Evolutionary conservation across 495 filamentous ascomycete genomes (phyloP).

Genomic region (Xylaria palmicola): DNA sequence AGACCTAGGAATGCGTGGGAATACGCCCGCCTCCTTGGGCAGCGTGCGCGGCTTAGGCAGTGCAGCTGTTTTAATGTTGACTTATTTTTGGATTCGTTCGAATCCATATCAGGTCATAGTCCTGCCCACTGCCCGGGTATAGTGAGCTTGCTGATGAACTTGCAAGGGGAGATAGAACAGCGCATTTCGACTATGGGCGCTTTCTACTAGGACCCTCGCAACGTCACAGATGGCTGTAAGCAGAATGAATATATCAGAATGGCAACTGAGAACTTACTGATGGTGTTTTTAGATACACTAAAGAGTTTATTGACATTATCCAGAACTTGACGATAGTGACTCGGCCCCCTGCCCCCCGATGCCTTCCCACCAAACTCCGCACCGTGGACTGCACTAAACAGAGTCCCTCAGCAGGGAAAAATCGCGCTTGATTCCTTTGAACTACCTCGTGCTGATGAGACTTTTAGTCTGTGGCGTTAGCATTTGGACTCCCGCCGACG

Average conservation of each 20-base stretch:
- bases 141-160: neutral
- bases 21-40: too few relatives aligned
- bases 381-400: neutral
- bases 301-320: conserved; percentile 13
- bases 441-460: conserved; percentile 10
- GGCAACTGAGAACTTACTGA: neutral
- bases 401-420: conserved; percentile 9
- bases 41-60: too few relatives aligned
- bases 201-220: neutral
- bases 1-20: too few relatives aligned
- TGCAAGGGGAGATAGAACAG: conserved; percentile 11
- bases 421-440: conserved; percentile 1
- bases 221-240: conserved; percentile 1
- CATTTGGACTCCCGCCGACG: neutral
- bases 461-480: conserved; percentile 1
- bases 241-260: neutral
- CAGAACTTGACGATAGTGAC: conserved; percentile 7
- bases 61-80: conserved; percentile 1
- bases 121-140: neutral
- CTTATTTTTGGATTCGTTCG: neutral
- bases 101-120: neutral
- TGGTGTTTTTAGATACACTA: neutral
- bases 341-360: neutral
- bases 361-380: neutral
- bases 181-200: neutral